Evolutionary conservation across 495 filamentous ascomycete genomes (phyloP), one percentile per base, ranked within the genome.

Genomic region (Podospora conica): DNA sequence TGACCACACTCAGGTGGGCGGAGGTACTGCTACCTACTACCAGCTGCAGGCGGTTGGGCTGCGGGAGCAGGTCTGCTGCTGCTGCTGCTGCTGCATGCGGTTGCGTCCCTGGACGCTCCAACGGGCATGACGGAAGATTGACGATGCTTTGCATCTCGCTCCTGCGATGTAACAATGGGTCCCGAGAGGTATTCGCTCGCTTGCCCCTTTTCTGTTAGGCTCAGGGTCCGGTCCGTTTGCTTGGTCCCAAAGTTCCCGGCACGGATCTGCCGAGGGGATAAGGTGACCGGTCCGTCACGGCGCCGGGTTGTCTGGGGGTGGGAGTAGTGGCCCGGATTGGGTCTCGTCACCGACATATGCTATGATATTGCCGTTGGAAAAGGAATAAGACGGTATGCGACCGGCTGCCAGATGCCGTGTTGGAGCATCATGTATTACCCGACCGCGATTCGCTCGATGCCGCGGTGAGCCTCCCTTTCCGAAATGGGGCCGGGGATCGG

Each of bases 111-210:
- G 5, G 40, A 48, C 15, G 40, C 40, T 48, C 40, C 18, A 48
- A 48, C 40, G 40, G 40, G 40, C 40, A 55, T 63, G 53, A 63
- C 24, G 61, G 54, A 53, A 55, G 61, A 54, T 55, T 27, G 61
- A 63, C 61, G 48, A 20, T 54, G 53, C 31, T 61, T 55, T 63
- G 40, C 40, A 48, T 48, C 40, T 48, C 40, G 40, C 53, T 55
- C 23, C 61, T 63, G 61, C 61, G 23, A 21, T 63, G 61, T 21
- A 54, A 63, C 61, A 55, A 28, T 55, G 21, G 8, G 18, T 54
- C 53, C 23, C 53, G 48, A 48, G 40, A 48, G 18, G 40, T n/a
- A 20, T 55, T 29, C 11, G 21, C 21, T 24, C 10, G 53, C n/a
- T 63, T 25, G 21, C 24, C 54, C 23, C 20, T 20, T 21, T 22